Evolutionary conservation across 371 early-diverging fungal genomes (phyloP).

Genomic region (Dichotomocladium elegans): DNA sequence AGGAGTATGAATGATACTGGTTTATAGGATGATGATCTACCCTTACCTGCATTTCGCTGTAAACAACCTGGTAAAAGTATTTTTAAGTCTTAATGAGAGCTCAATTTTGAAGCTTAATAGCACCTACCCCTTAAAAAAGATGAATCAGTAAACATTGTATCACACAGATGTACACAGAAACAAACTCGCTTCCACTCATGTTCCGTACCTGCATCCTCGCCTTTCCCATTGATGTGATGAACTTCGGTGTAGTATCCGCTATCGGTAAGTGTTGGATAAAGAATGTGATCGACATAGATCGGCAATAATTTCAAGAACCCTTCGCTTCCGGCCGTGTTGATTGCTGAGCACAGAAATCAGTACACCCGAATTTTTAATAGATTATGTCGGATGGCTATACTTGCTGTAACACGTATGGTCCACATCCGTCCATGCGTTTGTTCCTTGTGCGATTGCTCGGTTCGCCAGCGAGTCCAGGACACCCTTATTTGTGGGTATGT

Average conservation of each 20-base stretch:
- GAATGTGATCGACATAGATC: slow-evolving; percentile 61
- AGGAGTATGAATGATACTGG: background rate
- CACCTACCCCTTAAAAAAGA: too few species aligned
- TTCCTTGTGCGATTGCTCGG: slow-evolving; percentile 65
- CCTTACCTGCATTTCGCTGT: slow-evolving; percentile 50
- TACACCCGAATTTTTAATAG: too few species aligned
- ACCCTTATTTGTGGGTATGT: too few species aligned
- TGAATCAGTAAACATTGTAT: too few species aligned
- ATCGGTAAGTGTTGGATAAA: slow-evolving; percentile 67
- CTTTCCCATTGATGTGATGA: slow-evolving; percentile 53
- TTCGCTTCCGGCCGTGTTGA: slow-evolving; percentile 63
- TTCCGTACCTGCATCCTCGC: slow-evolving; percentile 49
- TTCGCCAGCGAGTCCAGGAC: slow-evolving; percentile 69
- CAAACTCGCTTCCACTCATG: background rate
- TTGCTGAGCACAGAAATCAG: slow-evolving; percentile 25
- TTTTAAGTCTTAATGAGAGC: too few species aligned
- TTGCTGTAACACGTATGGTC: slow-evolving; percentile 63
- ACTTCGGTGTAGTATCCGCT: slow-evolving; percentile 66
- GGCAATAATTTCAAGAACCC: slow-evolving; percentile 63
- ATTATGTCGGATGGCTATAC: too few species aligned
- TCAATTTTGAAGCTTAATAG: too few species aligned
- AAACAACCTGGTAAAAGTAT: slow-evolving; percentile 48
- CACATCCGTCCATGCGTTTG: slow-evolving; percentile 66
- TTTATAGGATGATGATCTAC: background rate
- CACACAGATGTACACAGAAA: too few species aligned